These are phyloP conservation scores for Asterophora lycoperdoides DNA, from an alignment of 768 basidiomycete species.

Conservation along the genomic window DNA sequence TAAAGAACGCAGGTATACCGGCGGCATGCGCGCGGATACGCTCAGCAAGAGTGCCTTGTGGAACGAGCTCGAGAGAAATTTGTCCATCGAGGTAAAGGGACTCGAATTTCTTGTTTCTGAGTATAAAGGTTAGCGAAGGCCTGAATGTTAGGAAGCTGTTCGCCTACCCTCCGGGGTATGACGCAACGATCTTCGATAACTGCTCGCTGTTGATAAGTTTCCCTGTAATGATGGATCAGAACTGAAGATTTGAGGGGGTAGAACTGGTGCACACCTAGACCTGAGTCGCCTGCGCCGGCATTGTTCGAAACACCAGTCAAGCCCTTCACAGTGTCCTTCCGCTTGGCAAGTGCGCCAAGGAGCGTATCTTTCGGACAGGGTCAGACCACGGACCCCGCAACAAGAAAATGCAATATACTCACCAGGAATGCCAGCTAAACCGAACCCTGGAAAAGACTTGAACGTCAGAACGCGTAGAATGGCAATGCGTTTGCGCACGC, in stretches of 20 bases:
- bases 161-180: constrained; percentile 80
- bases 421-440: constrained; percentile 87
- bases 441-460: constrained; percentile 58
- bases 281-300: constrained; percentile 66
- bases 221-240: constrained; percentile 38
- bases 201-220: constrained; percentile 71
- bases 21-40: constrained; percentile 86
- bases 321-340: constrained; percentile 60
- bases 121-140: not conserved
- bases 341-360: constrained; percentile 68
- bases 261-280: constrained; percentile 49
- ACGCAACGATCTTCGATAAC: constrained; percentile 79
- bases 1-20: constrained; percentile 92
- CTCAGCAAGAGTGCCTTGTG: constrained; percentile 88
- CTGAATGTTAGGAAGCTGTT: not conserved
- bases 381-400: not conserved
- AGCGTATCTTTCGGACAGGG: constrained; percentile 60
- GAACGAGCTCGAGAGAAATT: constrained; percentile 83
- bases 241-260: too few relatives aligned
- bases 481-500: constrained; percentile 20
- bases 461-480: not conserved
- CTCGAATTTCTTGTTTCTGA: constrained; percentile 87
- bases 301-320: constrained; percentile 89
- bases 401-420: constrained; percentile 6
- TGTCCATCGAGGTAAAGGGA: constrained; percentile 73